phyloP scores from a whole-genome alignment of 2,329 filamentous ascomycete species.

The Colletotrichum sp. region DNA sequence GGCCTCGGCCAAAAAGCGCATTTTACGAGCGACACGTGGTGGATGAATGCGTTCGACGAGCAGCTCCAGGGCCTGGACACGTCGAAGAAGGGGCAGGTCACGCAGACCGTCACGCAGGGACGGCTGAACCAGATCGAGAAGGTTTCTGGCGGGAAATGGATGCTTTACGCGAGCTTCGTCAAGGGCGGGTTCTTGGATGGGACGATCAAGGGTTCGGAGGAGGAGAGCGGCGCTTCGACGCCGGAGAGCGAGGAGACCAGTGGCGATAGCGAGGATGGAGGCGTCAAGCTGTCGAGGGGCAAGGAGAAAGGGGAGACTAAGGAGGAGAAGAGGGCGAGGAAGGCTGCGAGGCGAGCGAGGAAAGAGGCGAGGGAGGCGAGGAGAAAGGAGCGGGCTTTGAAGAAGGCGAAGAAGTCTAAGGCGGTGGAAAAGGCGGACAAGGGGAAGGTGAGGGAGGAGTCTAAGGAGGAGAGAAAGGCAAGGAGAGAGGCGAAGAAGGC shows the following conservation, averaged over 20 bases:
- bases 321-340: constrained; percentile 35
- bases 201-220: constrained; percentile 54
- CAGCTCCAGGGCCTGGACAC: constrained; percentile 82
- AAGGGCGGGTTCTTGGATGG: constrained; percentile 79
- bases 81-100: constrained; percentile 57
- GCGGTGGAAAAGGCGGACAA: constrained; percentile 31
- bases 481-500: constrained; percentile 37
- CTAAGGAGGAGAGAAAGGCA: constrained; percentile 47
- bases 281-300: constrained; percentile 52
- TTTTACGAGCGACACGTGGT: constrained; percentile 85
- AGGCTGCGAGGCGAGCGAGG: constrained; percentile 37
- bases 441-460: constrained; percentile 34
- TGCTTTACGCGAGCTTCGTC: constrained; percentile 85
- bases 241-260: constrained; percentile 25
- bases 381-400: constrained; percentile 34
- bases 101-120: constrained; percentile 60
- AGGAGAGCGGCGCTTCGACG: constrained; percentile 19
- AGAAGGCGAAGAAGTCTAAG: constrained; percentile 26
- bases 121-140: constrained; percentile 62
- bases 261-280: constrained; percentile 41
- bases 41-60: constrained; percentile 93
- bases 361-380: constrained; percentile 30
- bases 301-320: constrained; percentile 26
- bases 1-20: constrained; percentile 81
- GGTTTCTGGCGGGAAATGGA: constrained; percentile 60